These are phyloP conservation scores for Scutellaria baicalensis DNA, from an alignment of 257 asterid species.

Conservation along the genomic window DNA sequence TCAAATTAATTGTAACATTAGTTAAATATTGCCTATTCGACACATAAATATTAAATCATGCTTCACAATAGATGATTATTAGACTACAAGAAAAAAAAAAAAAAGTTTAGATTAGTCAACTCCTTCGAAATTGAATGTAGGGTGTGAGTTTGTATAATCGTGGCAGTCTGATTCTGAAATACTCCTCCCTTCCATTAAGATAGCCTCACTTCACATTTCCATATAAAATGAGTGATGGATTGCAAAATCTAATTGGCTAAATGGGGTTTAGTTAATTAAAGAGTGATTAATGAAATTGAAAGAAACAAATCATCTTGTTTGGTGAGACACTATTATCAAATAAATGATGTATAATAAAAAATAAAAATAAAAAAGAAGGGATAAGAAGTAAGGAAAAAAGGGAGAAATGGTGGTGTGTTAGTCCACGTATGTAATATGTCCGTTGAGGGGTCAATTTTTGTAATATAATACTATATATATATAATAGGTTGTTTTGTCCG, in stretches of 20 bases:
- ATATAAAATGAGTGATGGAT: neutral
- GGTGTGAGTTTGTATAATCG: too few species aligned
- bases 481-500: slow-evolving; percentile 17
- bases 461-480: neutral
- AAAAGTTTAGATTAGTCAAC: too few species aligned
- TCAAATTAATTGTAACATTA: too few species aligned
- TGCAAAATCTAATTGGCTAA: neutral
- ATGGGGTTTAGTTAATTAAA: neutral
- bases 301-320: slow-evolving; percentile 9
- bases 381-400: neutral
- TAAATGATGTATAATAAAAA: neutral
- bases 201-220: too few species aligned
- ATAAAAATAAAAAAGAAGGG: neutral
- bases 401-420: neutral
- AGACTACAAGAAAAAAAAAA: too few species aligned
- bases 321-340: slow-evolving; percentile 11
- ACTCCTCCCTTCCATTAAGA: too few species aligned
- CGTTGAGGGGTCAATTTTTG: slow-evolving; percentile 35
- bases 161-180: too few species aligned
- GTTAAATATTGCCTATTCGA: too few species aligned
- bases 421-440: slow-evolving; percentile 28
- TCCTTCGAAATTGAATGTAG: too few species aligned
- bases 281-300: neutral
- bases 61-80: too few species aligned
- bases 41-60: too few species aligned